Evolutionary conservation across 2,329 filamentous ascomycete genomes (phyloP), one percentile per base, ranked within the genome.

Genomic region (Neocucurbitaria cava): DNA sequence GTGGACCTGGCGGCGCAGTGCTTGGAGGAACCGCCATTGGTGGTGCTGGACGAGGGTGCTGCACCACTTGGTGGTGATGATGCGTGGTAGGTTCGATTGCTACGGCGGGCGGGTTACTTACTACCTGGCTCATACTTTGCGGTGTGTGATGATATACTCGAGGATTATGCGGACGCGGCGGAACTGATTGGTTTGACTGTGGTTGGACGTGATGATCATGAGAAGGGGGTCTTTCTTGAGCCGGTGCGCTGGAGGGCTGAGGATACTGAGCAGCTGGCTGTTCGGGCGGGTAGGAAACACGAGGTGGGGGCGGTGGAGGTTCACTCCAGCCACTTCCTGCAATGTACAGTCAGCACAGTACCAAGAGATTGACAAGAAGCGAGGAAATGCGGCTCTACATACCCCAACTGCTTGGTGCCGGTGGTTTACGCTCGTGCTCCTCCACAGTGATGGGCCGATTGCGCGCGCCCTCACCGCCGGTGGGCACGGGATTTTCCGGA

Each of bases 401-500:
- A 23, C 50, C 54, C 69, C 68, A 70, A 33, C 39, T 58, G 45
- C 51, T 49, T 38, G 54, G 54, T 52, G 62, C 57, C 38, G 66
- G 54, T 33, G 58, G 56, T 52, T 66, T 70, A 28, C 68, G 70
- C 48, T 73, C 77, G 33, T 82, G 78, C 42, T 76, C 72, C 30
- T 83, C 81, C 9, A 78, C 73, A 44, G 78, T 73, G 35, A 80
- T 77, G 10, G 80, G 78, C 57, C 79, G 74, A 40, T 73, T 71
- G 47, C 82, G 82, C 41, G 71, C 75, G n/a, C 78, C 70, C 31
- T 83, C 80, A 41, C 74, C 55, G 15, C 57, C 54, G 20, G 53
- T 63, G 11, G 58, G 49, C 15, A 49, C 26, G 24, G 55, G 54
- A 23, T 48, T 46, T 15, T 66, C 75, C 38, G 80, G 45, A 44